A percentile compares a stretch with the other conserved stretches of the same genome.
phyloP scores from a whole-genome alignment of 108 stramenopile genomes.

The Nitzschia sp. region DNA sequence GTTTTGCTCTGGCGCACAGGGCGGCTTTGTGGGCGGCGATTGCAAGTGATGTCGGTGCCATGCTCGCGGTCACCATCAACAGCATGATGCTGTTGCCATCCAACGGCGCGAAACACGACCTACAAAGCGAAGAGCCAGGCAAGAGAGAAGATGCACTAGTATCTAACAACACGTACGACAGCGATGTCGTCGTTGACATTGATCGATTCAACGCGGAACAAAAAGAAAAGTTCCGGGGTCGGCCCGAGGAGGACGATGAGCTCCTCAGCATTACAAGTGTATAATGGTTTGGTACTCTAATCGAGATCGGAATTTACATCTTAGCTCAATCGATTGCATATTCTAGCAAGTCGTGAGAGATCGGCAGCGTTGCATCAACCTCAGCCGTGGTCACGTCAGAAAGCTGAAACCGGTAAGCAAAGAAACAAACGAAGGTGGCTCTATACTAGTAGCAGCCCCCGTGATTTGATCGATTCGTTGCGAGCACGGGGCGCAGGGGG shows the following conservation, averaged over 20 bases:
- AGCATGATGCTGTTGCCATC: slow-evolving; percentile 72
- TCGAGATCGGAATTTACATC: no score
- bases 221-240: not conserved
- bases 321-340: no score
- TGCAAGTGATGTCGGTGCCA: slow-evolving; percentile 77
- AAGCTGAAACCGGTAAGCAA: no score
- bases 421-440: no score
- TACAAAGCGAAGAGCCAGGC: not conserved
- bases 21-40: slow-evolving; percentile 68
- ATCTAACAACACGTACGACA: not conserved
- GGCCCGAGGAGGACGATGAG: not conserved
- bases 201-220: not conserved
- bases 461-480: no score
- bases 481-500: no score
- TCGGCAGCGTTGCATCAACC: no score
- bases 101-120: not conserved
- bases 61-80: slow-evolving; percentile 81
- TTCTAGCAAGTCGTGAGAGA: no score
- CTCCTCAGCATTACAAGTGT: not conserved
- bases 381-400: no score
- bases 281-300: no score
- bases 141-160: not conserved
- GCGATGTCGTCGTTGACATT: not conserved
- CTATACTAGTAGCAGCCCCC: no score
- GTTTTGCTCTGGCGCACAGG: slow-evolving; percentile 62